Evolutionary conservation across 2,329 filamentous ascomycete genomes (phyloP), one percentile per base, ranked within the genome.

Genomic region (Phaeoacremonium minimum): DNA sequence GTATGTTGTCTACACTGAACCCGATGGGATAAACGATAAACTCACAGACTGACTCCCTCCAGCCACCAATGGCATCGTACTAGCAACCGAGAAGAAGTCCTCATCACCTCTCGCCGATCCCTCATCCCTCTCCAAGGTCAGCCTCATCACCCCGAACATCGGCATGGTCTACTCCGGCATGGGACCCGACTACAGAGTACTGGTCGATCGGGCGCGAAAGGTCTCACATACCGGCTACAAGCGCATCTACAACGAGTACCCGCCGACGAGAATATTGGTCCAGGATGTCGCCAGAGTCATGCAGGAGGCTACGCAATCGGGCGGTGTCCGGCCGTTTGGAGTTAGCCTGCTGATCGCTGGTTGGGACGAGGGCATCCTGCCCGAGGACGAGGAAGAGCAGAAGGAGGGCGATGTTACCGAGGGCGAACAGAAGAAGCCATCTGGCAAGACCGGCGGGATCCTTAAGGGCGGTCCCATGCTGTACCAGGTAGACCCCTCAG

Each of bases 181-280:
- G 93, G 91, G 93, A 18, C 93, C 93, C 42, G 93, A 98, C 67
- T 98, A 97, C 73, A 83, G 93, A 64, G 88, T 98, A 40, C 78
- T 98, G 37, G 93, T 97, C 52, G 93, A 98, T 74, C 91, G 90
- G 66, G 93, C 93, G 52, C 89, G 93, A 60, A 98, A 97, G 69
- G 93, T 96, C 50, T 95, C 90, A 38, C 93, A 98, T 71, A 95
- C 93, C 32, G 85, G 83, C 64, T 98, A 98, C 82, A 98, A 98
- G 80, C 88, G 93, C 65, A 90, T 98, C 72, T 98, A 98, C 76
- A 98, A 98, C 70, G 93, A 98, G 71, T 98, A 98, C 71, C 93
- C 93, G n/a, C 93, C 93, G 6, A 98, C 93, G 39, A 83, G 93
- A 63, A 98, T 98, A 84, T 79, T 98, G 69, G 93, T 98, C 39